Percentiles rank a stretch among this genome's conserved stretches.
Evolutionary conservation across 2,329 filamentous ascomycete genomes (phyloP).

Genomic region (Corynespora cassiicola): DNA sequence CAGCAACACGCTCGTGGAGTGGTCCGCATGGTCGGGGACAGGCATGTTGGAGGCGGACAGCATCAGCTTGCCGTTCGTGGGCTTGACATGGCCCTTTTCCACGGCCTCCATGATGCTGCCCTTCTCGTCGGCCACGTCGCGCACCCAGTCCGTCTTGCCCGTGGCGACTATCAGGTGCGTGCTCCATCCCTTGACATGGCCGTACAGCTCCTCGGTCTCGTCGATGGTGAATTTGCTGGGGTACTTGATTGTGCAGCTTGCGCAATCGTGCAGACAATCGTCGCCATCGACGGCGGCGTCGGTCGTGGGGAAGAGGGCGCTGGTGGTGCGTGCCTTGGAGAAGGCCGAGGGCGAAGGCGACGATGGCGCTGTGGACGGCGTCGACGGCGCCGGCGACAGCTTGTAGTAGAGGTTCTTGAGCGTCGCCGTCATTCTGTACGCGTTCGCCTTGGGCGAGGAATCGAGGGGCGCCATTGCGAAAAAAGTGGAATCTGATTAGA

Average conservation of each 20-base stretch:
- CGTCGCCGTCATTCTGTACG: constrained; percentile 45
- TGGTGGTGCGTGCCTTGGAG: constrained; percentile 52
- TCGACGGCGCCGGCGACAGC: constrained; percentile 38
- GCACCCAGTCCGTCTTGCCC: constrained; percentile 94
- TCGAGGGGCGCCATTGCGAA: constrained; percentile 25
- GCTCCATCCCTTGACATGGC: constrained; percentile 83
- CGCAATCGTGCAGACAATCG: constrained; percentile 88
- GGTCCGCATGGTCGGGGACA: constrained; percentile 70
- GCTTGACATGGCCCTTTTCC: constrained; percentile 60
- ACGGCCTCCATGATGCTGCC: constrained; percentile 64
- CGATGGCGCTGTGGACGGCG: constrained; percentile 37
- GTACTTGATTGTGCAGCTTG: constrained; percentile 78
- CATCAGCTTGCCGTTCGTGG: constrained; percentile 81
- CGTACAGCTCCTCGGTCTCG: constrained; percentile 79
- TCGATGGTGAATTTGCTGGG: constrained; percentile 78
- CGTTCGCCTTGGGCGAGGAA: constrained; percentile 30
- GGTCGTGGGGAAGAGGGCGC: constrained; percentile 75
- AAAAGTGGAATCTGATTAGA: constrained; percentile 39
- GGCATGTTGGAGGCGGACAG: constrained; percentile 92
- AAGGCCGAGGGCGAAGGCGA: constrained; percentile 50
- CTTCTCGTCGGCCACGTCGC: constrained; percentile 83
- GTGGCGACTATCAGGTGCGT: constrained; percentile 92
- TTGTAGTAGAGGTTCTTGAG: constrained; percentile 46
- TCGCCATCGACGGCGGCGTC: constrained; percentile 82
- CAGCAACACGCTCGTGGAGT: constrained; percentile 76